These are phyloP conservation scores for Torulaspora franciscae DNA, from an alignment of 805 yeast genomes.

Conservation along the genomic window DNA sequence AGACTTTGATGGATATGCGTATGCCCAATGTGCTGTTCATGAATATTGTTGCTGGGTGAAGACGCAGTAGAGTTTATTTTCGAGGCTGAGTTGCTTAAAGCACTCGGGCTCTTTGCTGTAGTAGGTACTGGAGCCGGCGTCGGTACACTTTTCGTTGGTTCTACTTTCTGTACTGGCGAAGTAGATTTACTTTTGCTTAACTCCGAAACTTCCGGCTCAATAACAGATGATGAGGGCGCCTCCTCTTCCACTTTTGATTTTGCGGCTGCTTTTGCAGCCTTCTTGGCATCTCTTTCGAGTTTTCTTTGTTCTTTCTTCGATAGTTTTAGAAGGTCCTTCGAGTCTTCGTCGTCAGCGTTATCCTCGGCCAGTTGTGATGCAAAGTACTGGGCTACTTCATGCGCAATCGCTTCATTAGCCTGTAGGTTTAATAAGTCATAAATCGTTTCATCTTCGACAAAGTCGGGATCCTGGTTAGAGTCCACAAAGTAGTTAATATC, in stretches of 20 bases:
- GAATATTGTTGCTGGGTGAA: constrained; percentile 1
- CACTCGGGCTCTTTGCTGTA: constrained; percentile 19
- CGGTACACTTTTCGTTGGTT: constrained; percentile 9
- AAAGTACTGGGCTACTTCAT: constrained; percentile 43
- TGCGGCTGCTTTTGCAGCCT: constrained; percentile 34
- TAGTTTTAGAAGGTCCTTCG: constrained; percentile 23
- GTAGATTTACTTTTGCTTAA: constrained; percentile 14
- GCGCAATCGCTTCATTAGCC: constrained; percentile 50
- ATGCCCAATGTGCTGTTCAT: constrained; percentile 20
- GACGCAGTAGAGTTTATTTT: constrained; percentile 8
- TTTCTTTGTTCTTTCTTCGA: constrained; percentile 35
- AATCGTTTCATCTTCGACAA: constrained; percentile 90
- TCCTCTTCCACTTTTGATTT: constrained; percentile 20
- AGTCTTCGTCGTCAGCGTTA: constrained; percentile 17
- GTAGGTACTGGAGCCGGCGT: constrained; percentile 15
- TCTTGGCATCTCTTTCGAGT: constrained; percentile 36
- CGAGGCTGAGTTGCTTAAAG: constrained; percentile 7
- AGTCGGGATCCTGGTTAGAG: constrained; percentile 84
- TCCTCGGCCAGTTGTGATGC: constrained; percentile 32
- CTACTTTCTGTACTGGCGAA: constrained; percentile 18
- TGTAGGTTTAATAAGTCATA: constrained; percentile 77
- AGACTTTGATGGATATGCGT: constrained; percentile 33
- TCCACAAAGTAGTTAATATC: constrained; percentile 91
- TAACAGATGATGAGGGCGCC: constrained; percentile 8
- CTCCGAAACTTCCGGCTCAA: constrained; percentile 10